Conservation (phyloP, 78 protist species). For the Speleostelium caveatum region DNA sequence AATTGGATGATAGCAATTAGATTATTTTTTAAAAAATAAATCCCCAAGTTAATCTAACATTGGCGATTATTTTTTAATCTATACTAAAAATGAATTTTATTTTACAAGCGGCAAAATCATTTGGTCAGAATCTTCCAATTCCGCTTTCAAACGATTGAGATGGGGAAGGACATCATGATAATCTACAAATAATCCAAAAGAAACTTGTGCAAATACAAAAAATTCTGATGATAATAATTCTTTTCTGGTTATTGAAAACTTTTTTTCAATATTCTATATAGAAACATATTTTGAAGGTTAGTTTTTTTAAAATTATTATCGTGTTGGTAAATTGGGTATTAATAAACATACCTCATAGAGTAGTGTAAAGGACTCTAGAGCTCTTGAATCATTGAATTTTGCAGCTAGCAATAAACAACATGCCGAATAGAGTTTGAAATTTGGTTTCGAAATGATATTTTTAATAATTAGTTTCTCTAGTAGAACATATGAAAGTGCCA, state of each 20-base stretch:
- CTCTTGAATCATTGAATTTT: slow-evolving; percentile 59
- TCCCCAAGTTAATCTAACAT: too few relatives aligned
- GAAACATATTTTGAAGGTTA: background rate
- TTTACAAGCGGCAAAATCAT: background rate
- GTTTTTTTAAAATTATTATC: background rate
- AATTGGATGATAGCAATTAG: too few relatives aligned
- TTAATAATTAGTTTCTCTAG: slow-evolving; percentile 38
- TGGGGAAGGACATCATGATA: slow-evolving; percentile 52
- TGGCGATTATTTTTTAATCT: too few relatives aligned
- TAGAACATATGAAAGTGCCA: slow-evolving; percentile 37
- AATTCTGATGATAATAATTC: slow-evolving; percentile 34
- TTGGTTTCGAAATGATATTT: slow-evolving; percentile 18
- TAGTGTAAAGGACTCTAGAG: slow-evolving; percentile 2
- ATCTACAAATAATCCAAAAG: slow-evolving; percentile 46
- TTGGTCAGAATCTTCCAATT: slow-evolving; percentile 14
- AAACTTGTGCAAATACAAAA: slow-evolving; percentile 30
- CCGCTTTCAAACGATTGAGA: slow-evolving; percentile 29
- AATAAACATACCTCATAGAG: slow-evolving; percentile 14
- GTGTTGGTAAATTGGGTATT: background rate
- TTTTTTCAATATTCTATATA: slow-evolving; percentile 47
- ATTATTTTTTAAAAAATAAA: too few relatives aligned
- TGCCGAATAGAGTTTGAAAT: slow-evolving; percentile 13
- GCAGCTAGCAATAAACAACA: slow-evolving; percentile 55
- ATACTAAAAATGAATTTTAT: too few relatives aligned
- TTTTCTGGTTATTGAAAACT: slow-evolving; percentile 64